A percentile compares a stretch with the other conserved stretches of the same genome.
phyloP scores from a whole-genome alignment of 1,284 basidiomycete species.

The Golubevia pallescens region DNA sequence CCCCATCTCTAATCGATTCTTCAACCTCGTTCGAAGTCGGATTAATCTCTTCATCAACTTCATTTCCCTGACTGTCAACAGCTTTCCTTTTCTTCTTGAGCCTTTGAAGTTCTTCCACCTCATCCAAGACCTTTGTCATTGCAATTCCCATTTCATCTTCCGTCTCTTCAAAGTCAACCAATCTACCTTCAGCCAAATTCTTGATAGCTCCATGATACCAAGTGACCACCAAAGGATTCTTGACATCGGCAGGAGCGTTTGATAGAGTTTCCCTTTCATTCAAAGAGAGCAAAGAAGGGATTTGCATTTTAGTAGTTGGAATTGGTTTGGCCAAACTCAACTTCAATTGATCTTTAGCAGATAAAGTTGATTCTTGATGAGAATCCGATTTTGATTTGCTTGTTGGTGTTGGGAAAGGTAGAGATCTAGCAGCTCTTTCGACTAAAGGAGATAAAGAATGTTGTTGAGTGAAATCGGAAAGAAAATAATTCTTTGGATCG shows the following conservation, averaged over 20 bases:
- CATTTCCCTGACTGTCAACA: background rate
- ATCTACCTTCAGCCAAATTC: conserved; percentile 30
- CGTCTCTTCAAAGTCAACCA: conserved; percentile 39
- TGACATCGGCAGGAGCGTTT: conserved; percentile 48
- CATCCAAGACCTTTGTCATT: conserved; percentile 26
- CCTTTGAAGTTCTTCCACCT: conserved; percentile 18
- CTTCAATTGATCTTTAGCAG: conserved; percentile 17
- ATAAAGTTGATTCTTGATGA: conserved; percentile 3
- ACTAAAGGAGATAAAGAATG: conserved; percentile 34
- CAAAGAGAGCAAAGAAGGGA: conserved; percentile 8
- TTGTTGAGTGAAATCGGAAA: conserved; percentile 44
- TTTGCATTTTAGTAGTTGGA: background rate
- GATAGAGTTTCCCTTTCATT: conserved; percentile 43
- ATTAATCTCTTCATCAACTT: background rate
- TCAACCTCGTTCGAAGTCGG: background rate
- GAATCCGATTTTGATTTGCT: too few relatives aligned
- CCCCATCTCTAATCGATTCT: background rate
- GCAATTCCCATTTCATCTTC: conserved; percentile 20
- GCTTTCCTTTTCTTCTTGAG: background rate
- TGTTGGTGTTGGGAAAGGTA: conserved; percentile 17
- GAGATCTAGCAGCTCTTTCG: conserved; percentile 14
- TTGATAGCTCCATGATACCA: conserved; percentile 35
- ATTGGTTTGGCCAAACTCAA: background rate
- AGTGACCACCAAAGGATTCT: conserved; percentile 43
- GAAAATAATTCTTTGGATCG: conserved; percentile 27